These are phyloP conservation scores for Penicillium corylophilum DNA, from an alignment of 2,329 filamentous ascomycete genomes.

Conservation along the genomic window DNA sequence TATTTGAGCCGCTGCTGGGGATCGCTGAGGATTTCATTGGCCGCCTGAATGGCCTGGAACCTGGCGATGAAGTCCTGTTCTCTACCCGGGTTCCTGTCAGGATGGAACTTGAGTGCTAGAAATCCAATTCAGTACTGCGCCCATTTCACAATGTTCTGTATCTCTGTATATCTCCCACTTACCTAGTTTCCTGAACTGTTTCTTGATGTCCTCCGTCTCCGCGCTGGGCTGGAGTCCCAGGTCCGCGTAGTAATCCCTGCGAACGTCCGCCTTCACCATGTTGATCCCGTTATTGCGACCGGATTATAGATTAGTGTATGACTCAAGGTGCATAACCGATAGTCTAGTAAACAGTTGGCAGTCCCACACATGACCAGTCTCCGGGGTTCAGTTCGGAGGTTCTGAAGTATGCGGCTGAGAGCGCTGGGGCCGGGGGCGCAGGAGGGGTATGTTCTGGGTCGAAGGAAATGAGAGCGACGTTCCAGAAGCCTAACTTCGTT, in stretches of 20 bases:
- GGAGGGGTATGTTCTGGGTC: background rate
- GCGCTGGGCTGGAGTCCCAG: slow-evolving; percentile 69
- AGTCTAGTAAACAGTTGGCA: slow-evolving; percentile 3
- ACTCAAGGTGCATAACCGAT: slow-evolving; percentile 17
- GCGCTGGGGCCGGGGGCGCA: background rate
- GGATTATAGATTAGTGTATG: slow-evolving; percentile 9
- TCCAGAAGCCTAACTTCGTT: background rate
- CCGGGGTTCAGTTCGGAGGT: slow-evolving; percentile 1
- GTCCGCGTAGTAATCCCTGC: slow-evolving; percentile 81
- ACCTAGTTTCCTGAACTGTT: slow-evolving; percentile 82
- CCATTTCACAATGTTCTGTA: background rate
- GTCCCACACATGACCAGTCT: slow-evolving; percentile 17
- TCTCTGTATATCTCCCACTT: slow-evolving; percentile 23
- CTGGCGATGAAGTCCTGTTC: slow-evolving; percentile 76
- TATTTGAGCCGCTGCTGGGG: slow-evolving; percentile 59
- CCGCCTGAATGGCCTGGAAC: slow-evolving; percentile 83
- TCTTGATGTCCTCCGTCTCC: slow-evolving; percentile 74
- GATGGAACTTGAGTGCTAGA: slow-evolving; percentile 78
- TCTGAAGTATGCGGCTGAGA: slow-evolving; percentile 1
- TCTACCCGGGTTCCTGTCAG: slow-evolving; percentile 81
- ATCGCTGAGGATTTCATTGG: slow-evolving; percentile 73
- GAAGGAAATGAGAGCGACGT: background rate
- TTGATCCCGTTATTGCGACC: slow-evolving; percentile 29
- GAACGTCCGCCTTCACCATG: slow-evolving; percentile 69
- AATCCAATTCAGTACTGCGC: slow-evolving; percentile 8